Evolutionary conservation across 1,284 basidiomycete species (phyloP).

Genomic region (Ceratobasidium sp.): DNA sequence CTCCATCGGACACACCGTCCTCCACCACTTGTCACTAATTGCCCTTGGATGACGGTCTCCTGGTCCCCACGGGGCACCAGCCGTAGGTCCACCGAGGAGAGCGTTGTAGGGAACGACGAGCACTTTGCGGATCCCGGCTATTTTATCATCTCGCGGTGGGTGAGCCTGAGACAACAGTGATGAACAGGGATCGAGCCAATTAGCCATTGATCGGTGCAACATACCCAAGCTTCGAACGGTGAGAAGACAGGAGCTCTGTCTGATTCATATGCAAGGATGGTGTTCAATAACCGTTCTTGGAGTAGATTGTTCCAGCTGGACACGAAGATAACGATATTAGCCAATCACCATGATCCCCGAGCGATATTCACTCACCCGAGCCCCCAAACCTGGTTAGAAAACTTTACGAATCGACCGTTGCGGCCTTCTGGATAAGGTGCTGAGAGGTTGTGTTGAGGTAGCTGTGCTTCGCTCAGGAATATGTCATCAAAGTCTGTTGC

Average conservation of each 20-base stretch:
- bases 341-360: background rate
- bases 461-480: slow-evolving; percentile 35
- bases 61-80: slow-evolving; percentile 56
- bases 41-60: slow-evolving; percentile 51
- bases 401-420: slow-evolving; percentile 37
- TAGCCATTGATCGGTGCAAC: background rate
- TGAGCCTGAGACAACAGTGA: slow-evolving; percentile 9
- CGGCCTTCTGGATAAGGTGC: slow-evolving; percentile 39
- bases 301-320: slow-evolving; percentile 67
- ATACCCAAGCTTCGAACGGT: slow-evolving; percentile 35
- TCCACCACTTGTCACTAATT: slow-evolving; percentile 53
- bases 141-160: slow-evolving; percentile 19
- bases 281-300: slow-evolving; percentile 59
- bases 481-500: slow-evolving; percentile 31
- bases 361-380: slow-evolving; percentile 36
- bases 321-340: background rate
- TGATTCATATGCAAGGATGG: slow-evolving; percentile 41
- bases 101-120: slow-evolving; percentile 52
- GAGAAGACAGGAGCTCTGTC: slow-evolving; percentile 42
- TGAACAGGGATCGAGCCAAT: background rate
- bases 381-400: slow-evolving; percentile 36
- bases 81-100: slow-evolving; percentile 61
- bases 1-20: slow-evolving; percentile 53
- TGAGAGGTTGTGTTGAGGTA: slow-evolving; percentile 41
- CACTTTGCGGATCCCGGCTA: slow-evolving; percentile 3